Percentiles rank a stretch among this genome's conserved stretches.
Evolutionary conservation across 2,329 filamentous ascomycete species (phyloP).

Genomic region (Myrmaecium sp.): DNA sequence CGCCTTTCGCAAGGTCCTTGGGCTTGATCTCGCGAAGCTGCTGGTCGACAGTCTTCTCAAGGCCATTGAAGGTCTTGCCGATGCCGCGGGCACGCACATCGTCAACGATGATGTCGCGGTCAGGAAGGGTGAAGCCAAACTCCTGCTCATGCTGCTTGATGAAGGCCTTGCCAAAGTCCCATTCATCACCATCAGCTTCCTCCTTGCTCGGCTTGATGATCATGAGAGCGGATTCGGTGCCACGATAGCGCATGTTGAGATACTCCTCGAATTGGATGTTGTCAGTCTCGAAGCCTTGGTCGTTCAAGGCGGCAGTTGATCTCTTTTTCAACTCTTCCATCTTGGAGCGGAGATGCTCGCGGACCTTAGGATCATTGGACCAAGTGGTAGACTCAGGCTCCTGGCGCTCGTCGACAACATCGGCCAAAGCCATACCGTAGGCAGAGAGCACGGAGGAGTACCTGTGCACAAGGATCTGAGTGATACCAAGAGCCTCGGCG

Average conservation of each 20-base stretch:
- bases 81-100: constrained; percentile 80
- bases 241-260: constrained; percentile 82
- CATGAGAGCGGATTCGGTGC: constrained; percentile 85
- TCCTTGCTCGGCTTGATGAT: constrained; percentile 54
- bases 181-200: constrained; percentile 49
- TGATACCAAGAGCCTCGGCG: constrained; percentile 66
- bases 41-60: constrained; percentile 68
- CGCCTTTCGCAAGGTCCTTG: constrained; percentile 35
- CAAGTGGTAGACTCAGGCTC: constrained; percentile 50
- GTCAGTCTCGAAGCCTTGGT: constrained; percentile 62
- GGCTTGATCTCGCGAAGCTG: constrained; percentile 57
- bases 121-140: constrained; percentile 76
- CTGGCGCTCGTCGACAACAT: constrained; percentile 83
- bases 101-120: constrained; percentile 77
- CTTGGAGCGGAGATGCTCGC: constrained; percentile 49
- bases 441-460: constrained; percentile 83
- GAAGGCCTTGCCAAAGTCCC: constrained; percentile 75
- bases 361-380: constrained; percentile 39
- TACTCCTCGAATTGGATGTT: constrained; percentile 81
- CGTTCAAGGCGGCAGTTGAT: constrained; percentile 47
- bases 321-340: constrained; percentile 68
- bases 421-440: constrained; percentile 83
- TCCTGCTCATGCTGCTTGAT: constrained; percentile 78
- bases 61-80: constrained; percentile 67
- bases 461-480: constrained; percentile 68